Evolutionary conservation across 768 basidiomycete species (phyloP).

Genomic region (Termitomyces eurrhizus): DNA sequence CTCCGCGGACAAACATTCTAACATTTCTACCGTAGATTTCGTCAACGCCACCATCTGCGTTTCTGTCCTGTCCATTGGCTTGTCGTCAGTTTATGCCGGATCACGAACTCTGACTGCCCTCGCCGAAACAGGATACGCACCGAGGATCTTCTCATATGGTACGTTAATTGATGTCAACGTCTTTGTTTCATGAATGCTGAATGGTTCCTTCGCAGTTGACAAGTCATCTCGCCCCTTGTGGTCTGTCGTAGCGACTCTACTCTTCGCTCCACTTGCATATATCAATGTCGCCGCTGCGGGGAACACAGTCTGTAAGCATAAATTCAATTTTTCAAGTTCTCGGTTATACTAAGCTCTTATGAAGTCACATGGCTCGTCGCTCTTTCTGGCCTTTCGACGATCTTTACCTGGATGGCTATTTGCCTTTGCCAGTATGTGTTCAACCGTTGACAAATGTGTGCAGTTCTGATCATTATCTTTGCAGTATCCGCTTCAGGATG

Average conservation of each 20-base stretch:
- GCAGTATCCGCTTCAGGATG: conserved; percentile 40
- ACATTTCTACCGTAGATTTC: conserved; percentile 21
- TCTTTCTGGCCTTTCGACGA: conserved; percentile 42
- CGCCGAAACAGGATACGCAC: conserved; percentile 44
- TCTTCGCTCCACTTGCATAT: conserved; percentile 37
- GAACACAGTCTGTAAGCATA: conserved; percentile 33
- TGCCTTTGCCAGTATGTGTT: conserved; percentile 41
- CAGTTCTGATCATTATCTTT: not conserved
- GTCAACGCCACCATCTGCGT: conserved; percentile 43
- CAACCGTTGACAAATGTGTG: not conserved
- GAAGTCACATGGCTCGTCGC: conserved; percentile 41
- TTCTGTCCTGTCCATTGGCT: conserved; percentile 42
- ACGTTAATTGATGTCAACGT: not conserved
- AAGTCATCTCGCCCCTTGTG: conserved; percentile 44
- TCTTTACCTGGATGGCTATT: conserved; percentile 44
- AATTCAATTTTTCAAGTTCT: not conserved
- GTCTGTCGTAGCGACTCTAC: conserved; percentile 33
- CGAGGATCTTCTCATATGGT: conserved; percentile 38
- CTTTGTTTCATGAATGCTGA: not conserved
- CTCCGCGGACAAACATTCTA: not conserved
- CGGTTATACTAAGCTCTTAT: not conserved
- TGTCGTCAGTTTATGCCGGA: conserved; percentile 43
- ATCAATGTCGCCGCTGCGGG: conserved; percentile 34
- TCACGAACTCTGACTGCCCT: conserved; percentile 43
- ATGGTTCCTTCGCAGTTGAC: conserved; percentile 26